Evolutionary conservation across 2,329 filamentous ascomycete species (phyloP), one percentile per base, ranked within the genome.

Genomic region (Colletotrichum sp.): DNA sequence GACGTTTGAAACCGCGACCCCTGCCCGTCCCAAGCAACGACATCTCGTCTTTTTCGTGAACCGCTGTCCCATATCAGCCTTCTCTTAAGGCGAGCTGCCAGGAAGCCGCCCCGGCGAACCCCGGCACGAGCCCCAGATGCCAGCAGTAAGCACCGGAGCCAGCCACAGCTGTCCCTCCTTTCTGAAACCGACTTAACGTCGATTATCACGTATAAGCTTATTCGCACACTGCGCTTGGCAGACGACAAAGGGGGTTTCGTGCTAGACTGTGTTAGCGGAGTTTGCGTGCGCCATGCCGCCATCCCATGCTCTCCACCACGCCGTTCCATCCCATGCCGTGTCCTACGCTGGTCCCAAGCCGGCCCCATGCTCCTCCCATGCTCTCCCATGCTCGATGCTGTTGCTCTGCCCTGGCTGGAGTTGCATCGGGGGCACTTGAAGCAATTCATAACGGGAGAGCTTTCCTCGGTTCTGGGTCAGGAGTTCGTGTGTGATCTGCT

Each of bases 1-100:
- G 64, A 69, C 69, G 76, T 71, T 76, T 77, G 76, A 77, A 77
- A 77, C 76, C 63, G 49, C 57, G 26, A 76, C 73, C 75, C 72
- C 68, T 55, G 63, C 55, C 64, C 57, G 21, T 44, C 60, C 52
- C 66, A 71, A 76, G 67, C 75, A 28, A 55, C 71, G 44, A 21
- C 75, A 75, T 75, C 60, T 71, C 71, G 55, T 62, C 67, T 63
- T 75, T 68, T 65, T 44, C 72, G 62, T 57, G 66, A 75, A 68
- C 63, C 75, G 63, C 67, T 65, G 59, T 32, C 66, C 75, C 63
- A 75, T 71, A 75, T 67, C 63, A 64, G 63, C 68, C n/a, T 28
- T 62, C 57, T 73, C 55, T 36, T 71, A 65, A 76, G 67, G 60
- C 49, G 24, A 49, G 24, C 32, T 68, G 67, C 72, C 59, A 65